Percentiles rank a stretch among this genome's conserved stretches.
phyloP scores from a whole-genome alignment of 2,329 filamentous ascomycete species.

The Fusarium torreyae region DNA sequence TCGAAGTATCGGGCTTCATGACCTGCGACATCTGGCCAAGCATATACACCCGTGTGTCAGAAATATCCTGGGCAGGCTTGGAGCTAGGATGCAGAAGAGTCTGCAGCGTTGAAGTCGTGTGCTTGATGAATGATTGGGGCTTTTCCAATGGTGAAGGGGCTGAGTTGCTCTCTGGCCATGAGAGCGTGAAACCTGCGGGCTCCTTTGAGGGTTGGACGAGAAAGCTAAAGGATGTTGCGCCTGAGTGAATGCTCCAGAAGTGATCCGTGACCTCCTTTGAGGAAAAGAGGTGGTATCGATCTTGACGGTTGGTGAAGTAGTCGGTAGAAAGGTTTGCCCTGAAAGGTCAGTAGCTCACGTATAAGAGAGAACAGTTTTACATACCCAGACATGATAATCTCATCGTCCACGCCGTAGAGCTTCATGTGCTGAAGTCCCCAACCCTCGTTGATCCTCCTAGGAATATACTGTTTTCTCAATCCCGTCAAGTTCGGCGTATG shows the following conservation, averaged over 20 bases:
- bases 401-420: slow-evolving; percentile 94
- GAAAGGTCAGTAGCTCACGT: slow-evolving; percentile 31
- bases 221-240: slow-evolving; percentile 86
- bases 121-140: slow-evolving; percentile 77
- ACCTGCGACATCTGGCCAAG: slow-evolving; percentile 91
- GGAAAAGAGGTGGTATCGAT: slow-evolving; percentile 92
- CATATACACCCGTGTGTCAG: slow-evolving; percentile 85
- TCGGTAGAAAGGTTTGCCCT: slow-evolving; percentile 90
- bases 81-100: slow-evolving; percentile 70
- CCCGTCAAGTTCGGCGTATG: slow-evolving; percentile 97
- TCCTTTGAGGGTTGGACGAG: slow-evolving; percentile 75
- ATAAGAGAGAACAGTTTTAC: accelerated
- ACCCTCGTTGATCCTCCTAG: slow-evolving; percentile 94
- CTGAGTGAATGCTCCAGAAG: slow-evolving; percentile 82
- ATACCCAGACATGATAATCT: slow-evolving; percentile 93
- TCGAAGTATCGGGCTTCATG: slow-evolving; percentile 83
- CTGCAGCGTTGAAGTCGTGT: slow-evolving; percentile 76
- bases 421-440: slow-evolving; percentile 99
- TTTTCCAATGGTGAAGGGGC: slow-evolving; percentile 81
- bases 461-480: slow-evolving; percentile 84
- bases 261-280: slow-evolving; percentile 86
- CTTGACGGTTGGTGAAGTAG: slow-evolving; percentile 96
- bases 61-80: slow-evolving; percentile 41
- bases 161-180: slow-evolving; percentile 83
- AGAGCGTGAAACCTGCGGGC: slow-evolving; percentile 70